Evolutionary conservation across 2,329 filamentous ascomycete species (phyloP).

Genomic region (Exophiala oligosperma): DNA sequence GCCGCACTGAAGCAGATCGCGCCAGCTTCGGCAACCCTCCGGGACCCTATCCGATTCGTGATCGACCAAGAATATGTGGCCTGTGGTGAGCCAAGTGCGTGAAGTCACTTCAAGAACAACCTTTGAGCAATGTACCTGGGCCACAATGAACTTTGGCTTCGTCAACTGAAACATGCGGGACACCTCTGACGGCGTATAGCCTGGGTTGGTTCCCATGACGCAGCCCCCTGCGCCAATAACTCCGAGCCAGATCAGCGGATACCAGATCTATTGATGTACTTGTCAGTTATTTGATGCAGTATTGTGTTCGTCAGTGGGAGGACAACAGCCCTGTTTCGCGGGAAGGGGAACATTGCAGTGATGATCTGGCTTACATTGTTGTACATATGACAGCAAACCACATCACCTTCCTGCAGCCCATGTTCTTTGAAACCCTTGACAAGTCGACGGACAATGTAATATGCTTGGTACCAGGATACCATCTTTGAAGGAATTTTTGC

Average conservation of each 20-base stretch:
- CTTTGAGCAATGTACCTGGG: slow-evolving; percentile 40
- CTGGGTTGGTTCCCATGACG: slow-evolving; percentile 53
- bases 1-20: slow-evolving; percentile 39
- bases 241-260: slow-evolving; percentile 40
- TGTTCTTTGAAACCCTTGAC: slow-evolving; percentile 43
- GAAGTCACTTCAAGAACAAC: slow-evolving; percentile 38
- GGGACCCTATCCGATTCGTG: not conserved
- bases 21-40: slow-evolving; percentile 11
- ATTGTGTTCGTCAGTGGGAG: slow-evolving; percentile 12
- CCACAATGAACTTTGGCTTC: slow-evolving; percentile 48
- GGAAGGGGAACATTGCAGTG: slow-evolving; percentile 21
- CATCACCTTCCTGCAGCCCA: slow-evolving; percentile 42
- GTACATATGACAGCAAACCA: slow-evolving; percentile 43
- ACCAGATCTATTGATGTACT: slow-evolving; percentile 35
- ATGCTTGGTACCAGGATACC: slow-evolving; percentile 38
- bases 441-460: slow-evolving; percentile 38
- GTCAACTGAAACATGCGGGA: slow-evolving; percentile 48
- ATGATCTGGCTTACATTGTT: slow-evolving; percentile 38
- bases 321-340: slow-evolving; percentile 22
- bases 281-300: slow-evolving; percentile 12
- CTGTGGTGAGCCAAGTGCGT: slow-evolving; percentile 25
- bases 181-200: slow-evolving; percentile 49
- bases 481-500: slow-evolving; percentile 41
- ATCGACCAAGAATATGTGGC: slow-evolving; percentile 40
- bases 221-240: slow-evolving; percentile 50